Base-by-base conservation (phyloP, 441 rosid species). In the Omphalea diandra region DNA sequence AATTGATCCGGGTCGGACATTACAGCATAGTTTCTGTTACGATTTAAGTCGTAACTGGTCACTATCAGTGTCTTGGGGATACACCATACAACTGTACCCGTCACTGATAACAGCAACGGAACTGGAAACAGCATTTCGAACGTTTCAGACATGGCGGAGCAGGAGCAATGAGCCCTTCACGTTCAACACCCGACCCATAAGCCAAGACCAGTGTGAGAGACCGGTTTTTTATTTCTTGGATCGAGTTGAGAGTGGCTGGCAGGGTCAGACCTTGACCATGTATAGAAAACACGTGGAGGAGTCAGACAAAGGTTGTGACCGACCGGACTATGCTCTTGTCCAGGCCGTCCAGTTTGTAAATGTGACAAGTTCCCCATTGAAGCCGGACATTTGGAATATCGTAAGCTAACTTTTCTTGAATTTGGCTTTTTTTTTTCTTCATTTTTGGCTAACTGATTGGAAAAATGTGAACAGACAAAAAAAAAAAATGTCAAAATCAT, bases 1-100 rank as follows among this genome's bases (percentile, higher is more conserved):
- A 66, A 58, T 62, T 53, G 98, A 94, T 74, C 93, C 93, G 38
- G 74, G 80, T 67, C 87, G 95, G 73, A 72, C 67, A 24, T 75
- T 94, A 40, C 98, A 94, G 57, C 96, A 88, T 12, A 87, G 84
- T 72, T 81, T 90, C 73, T 91, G 98, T 68, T 80, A 89, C 62
- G 93, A 90, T 78, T 46, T 50, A 11, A 80, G 29, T 15, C 83
- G 87, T 1, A 86, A 82, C n/a, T 87, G 96, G 93, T 84, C 92
- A 2, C 44, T 90, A 50, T 88, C 98, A 2, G 80, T 88, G 11
- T 88, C 97, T 0, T 94, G 98, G 98, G 96, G 98, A 3, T 94
- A 88, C 78, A 80, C 89, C 1, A 57, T 87, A 11, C 97, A 87
- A 60, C 54, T 93, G 24, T 87, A 86, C 52, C 93, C 90, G 1